Conservation (phyloP, 208 protist genomes). For the Naegleria gruberi region DNA sequence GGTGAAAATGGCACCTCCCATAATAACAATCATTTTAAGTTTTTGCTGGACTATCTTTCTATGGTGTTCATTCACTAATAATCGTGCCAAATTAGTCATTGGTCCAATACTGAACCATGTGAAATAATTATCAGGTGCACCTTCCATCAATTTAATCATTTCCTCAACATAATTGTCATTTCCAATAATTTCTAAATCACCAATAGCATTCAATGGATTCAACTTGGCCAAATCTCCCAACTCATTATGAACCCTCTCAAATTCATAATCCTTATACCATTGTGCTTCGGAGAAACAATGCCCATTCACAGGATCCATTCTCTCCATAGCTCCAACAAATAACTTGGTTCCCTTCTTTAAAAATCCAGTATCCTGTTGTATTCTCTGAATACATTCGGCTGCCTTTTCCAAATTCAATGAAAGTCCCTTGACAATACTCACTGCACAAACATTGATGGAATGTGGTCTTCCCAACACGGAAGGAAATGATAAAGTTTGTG, state of each 20-base stretch:
- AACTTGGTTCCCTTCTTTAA: background rate
- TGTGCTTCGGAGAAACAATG: background rate
- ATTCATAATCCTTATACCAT: background rate
- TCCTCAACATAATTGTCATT: background rate
- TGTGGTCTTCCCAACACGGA: too few relatives aligned
- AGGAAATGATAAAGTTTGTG: background rate
- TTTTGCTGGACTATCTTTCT: background rate
- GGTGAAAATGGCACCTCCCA: background rate
- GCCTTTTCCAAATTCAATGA: background rate
- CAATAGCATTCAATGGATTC: background rate
- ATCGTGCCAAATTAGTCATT: background rate
- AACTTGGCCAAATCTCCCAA: background rate
- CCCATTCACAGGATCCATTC: background rate
- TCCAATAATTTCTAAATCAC: background rate
- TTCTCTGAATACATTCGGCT: background rate
- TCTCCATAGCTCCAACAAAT: background rate
- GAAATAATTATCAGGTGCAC: background rate
- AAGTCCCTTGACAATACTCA: background rate
- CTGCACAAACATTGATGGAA: background rate
- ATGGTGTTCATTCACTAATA: background rate
- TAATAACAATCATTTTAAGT: background rate
- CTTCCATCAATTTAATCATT: background rate
- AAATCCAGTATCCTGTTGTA: background rate
- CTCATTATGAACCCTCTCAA: background rate
- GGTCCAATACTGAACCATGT: background rate